phyloP scores from a whole-genome alignment of 306 rosid species.

The Astragalus glycyphyllos region DNA sequence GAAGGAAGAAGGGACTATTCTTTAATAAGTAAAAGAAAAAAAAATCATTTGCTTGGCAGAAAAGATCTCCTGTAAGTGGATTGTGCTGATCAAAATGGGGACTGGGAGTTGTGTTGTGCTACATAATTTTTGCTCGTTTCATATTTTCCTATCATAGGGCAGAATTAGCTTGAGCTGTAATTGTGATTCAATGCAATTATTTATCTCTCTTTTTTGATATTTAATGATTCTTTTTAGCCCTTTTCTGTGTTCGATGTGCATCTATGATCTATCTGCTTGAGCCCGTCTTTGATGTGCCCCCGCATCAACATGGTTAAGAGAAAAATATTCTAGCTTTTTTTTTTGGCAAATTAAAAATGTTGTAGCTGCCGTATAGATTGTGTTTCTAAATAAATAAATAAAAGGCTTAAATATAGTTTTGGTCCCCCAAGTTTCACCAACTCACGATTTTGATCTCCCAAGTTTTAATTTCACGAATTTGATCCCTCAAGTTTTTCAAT shows the following conservation, averaged over 20 bases:
- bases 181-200: slow-evolving; percentile 38
- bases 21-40: slow-evolving; percentile 56
- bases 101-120: slow-evolving; percentile 43
- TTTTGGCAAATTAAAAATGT: too few species aligned
- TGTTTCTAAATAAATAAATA: too few species aligned
- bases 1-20: slow-evolving; percentile 73
- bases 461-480: too few species aligned
- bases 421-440: too few species aligned
- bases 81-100: slow-evolving; percentile 22
- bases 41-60: slow-evolving; percentile 39
- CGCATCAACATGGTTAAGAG: too few species aligned
- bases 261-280: slow-evolving; percentile 26
- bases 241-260: slow-evolving; percentile 14
- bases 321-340: too few species aligned
- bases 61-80: slow-evolving; percentile 39
- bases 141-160: slow-evolving; percentile 45
- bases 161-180: slow-evolving; percentile 57
- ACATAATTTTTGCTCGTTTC: slow-evolving; percentile 41
- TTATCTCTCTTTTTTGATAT: slow-evolving; percentile 31
- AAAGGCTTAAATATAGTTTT: too few species aligned
- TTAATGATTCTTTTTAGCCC: slow-evolving; percentile 31
- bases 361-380: too few species aligned
- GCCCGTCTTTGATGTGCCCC: neutral
- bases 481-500: too few species aligned
- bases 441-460: too few species aligned